Percentiles rank a stretch among this genome's conserved stretches.
Conservation (phyloP, 345 rosid species). For the Dipteronia dyeriana region DNA sequence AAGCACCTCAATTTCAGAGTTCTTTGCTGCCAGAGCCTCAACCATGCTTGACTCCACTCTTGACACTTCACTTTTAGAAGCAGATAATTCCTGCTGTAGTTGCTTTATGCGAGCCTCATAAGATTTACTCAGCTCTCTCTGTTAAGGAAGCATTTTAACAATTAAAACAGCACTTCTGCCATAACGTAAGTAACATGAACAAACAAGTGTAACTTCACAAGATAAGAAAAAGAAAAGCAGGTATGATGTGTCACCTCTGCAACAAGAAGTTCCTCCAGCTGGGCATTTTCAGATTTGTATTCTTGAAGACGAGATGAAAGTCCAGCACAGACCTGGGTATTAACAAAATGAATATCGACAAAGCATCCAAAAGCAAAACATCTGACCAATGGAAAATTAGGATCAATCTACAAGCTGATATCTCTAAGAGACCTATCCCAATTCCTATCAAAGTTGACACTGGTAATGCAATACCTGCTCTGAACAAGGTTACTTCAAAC, state of each 20-base stretch:
- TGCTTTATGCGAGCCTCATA: conserved; percentile 81
- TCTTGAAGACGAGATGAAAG: conserved; percentile 97
- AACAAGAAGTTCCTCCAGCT: conserved; percentile 95
- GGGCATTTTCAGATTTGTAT: conserved; percentile 93
- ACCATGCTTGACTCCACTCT: conserved; percentile 80
- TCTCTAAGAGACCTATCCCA: not conserved
- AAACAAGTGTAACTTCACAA: conserved; percentile 10
- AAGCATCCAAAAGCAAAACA: not conserved
- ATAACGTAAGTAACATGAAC: conserved; percentile 9
- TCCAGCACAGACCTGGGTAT: conserved; percentile 85
- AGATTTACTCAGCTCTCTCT: conserved; percentile 96
- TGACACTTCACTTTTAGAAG: conserved; percentile 72
- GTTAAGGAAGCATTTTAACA: conserved; percentile 33
- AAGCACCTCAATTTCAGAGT: conserved; percentile 88
- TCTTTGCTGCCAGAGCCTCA: conserved; percentile 91
- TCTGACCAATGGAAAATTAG: not conserved
- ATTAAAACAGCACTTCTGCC: conserved; percentile 22
- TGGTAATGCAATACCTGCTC: not conserved
- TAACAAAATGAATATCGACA: not conserved
- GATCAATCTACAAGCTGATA: conserved; percentile 6
- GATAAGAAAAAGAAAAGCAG: conserved; percentile 15
- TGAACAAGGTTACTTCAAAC: conserved; percentile 12
- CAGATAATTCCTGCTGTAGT: conserved; percentile 79
- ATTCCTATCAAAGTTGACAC: not conserved
- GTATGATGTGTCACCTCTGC: conserved; percentile 64